phyloP scores from a whole-genome alignment of 2,329 filamentous ascomycete species.

The Colletotrichum sp. region DNA sequence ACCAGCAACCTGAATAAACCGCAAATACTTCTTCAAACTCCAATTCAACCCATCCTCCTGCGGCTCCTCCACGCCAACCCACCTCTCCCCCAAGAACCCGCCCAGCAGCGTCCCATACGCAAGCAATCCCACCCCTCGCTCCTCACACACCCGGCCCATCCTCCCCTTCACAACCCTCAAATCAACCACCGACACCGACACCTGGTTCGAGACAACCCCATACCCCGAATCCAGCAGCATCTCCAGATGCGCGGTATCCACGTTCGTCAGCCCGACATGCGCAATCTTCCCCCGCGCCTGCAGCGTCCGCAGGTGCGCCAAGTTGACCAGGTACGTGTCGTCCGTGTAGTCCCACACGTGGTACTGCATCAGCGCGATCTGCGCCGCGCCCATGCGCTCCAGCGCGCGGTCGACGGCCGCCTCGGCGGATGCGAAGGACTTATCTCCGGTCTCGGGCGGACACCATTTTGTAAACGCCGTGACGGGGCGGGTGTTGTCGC shows the following conservation, averaged over 20 bases:
- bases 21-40: slow-evolving; percentile 34
- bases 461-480: slow-evolving; percentile 14
- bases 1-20: slow-evolving; percentile 38
- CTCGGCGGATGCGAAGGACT: neutral
- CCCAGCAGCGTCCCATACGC: slow-evolving; percentile 19
- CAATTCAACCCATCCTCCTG: slow-evolving; percentile 20
- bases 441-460: slow-evolving; percentile 4
- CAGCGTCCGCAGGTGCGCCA: neutral
- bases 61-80: slow-evolving; percentile 24
- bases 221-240: neutral
- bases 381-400: neutral
- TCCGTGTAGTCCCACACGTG: slow-evolving; percentile 13
- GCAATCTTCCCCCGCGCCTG: neutral
- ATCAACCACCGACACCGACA: slow-evolving; percentile 7
- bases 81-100: slow-evolving; percentile 25
- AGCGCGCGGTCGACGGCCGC: slow-evolving; percentile 1
- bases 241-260: slow-evolving; percentile 13
- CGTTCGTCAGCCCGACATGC: slow-evolving; percentile 1
- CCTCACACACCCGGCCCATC: neutral
- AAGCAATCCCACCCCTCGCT: neutral
- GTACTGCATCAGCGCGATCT: slow-evolving; percentile 8
- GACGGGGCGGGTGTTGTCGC: neutral
- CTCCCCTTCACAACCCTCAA: neutral
- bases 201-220: slow-evolving; percentile 7
- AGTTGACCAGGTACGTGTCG: slow-evolving; percentile 5